These are phyloP conservation scores for Chlamydomonas reinhardtii DNA, from an alignment of 163 green algal genomes.

Conservation along the genomic window DNA sequence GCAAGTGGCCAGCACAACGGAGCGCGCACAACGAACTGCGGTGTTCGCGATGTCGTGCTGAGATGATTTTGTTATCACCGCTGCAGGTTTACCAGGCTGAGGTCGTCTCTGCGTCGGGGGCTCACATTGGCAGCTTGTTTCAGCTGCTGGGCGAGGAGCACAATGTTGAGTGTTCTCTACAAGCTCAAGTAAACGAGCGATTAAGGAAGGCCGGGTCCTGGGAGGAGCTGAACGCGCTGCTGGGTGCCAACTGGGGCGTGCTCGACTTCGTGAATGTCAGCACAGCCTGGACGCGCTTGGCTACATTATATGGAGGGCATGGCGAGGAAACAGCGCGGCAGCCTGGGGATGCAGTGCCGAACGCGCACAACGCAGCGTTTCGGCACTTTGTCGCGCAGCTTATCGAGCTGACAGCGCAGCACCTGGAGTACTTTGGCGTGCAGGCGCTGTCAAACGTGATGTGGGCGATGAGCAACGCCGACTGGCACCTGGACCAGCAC, in stretches of 20 bases:
- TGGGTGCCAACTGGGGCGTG: neutral
- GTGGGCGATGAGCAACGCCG: constrained; percentile 42
- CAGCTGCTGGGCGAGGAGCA: neutral
- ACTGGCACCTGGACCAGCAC: constrained; percentile 45
- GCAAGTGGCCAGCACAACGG: neutral
- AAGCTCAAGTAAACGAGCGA: constrained; percentile 16
- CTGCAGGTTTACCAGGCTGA: constrained; percentile 7
- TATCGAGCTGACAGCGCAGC: constrained; percentile 3
- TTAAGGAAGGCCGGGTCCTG: neutral
- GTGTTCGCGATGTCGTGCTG: too few species aligned
- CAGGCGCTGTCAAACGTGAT: constrained; percentile 41
- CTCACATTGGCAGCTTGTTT: constrained; percentile 11
- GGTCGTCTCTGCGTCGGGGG: neutral
- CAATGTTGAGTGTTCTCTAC: neutral
- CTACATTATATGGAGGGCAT: neutral
- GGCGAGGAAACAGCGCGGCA: neutral
- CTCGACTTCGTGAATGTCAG: constrained; percentile 41
- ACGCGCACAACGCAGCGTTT: neutral
- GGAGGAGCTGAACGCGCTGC: constrained; percentile 19
- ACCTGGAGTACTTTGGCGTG: constrained; percentile 25
- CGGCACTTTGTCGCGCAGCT: constrained; percentile 25
- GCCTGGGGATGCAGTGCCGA: neutral
- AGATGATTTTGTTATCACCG: neutral
- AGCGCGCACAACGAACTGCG: neutral
- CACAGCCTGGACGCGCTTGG: constrained; percentile 32